A percentile compares a stretch with the other conserved stretches of the same genome.
Evolutionary conservation across 306 rosid species (phyloP).

Genomic region (Alnus rubra): DNA sequence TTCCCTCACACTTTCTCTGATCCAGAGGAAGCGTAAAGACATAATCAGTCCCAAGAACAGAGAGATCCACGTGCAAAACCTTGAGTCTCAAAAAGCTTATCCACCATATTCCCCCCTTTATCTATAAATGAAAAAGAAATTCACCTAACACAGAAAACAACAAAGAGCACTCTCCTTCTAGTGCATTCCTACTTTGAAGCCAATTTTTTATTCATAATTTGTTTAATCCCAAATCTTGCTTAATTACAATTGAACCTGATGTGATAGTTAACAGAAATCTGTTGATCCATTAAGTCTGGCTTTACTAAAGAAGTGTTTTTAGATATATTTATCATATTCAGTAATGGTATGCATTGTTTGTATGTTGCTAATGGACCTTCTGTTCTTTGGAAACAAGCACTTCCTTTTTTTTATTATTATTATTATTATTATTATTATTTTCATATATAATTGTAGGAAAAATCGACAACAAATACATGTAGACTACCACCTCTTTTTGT

Average conservation of each 20-base stretch:
- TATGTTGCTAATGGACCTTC: background rate
- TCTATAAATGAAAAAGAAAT: background rate
- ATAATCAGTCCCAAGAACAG: conserved; percentile 14
- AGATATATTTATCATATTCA: background rate
- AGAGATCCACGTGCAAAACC: background rate
- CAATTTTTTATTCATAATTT: background rate
- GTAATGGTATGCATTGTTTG: background rate
- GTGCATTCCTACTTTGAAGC: background rate
- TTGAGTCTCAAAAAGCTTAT: background rate
- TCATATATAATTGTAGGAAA: background rate
- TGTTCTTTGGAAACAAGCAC: background rate
- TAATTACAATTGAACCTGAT: background rate
- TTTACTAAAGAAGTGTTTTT: background rate
- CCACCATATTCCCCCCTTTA: background rate
- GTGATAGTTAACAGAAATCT: background rate
- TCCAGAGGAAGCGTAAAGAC: conserved; percentile 63
- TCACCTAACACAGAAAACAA: background rate
- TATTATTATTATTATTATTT: too few relatives aligned
- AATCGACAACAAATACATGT: background rate
- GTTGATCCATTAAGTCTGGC: background rate
- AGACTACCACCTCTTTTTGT: background rate
- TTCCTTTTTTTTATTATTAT: too few relatives aligned
- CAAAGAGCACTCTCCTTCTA: background rate
- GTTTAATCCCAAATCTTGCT: background rate
- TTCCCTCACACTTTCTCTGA: conserved; percentile 43